Conservation (phyloP, 805 yeast species). For the Isabelozyma heimii region DNA sequence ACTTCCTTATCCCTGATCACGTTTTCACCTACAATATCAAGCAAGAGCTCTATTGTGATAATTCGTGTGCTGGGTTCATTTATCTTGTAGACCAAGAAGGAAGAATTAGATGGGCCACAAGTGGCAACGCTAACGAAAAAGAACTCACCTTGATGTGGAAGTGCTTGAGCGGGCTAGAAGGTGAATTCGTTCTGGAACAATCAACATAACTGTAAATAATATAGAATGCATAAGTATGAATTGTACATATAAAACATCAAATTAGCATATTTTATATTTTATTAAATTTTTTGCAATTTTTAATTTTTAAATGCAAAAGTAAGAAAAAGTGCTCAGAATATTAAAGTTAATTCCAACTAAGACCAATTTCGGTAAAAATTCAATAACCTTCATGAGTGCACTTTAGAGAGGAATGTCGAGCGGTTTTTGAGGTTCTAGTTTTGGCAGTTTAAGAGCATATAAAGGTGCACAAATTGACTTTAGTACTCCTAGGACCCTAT, state of each 20-base stretch:
- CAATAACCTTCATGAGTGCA: background rate
- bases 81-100: slow-evolving; percentile 73
- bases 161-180: slow-evolving; percentile 57
- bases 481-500: background rate
- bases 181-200: slow-evolving; percentile 29
- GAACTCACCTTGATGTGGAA: slow-evolving; percentile 68
- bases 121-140: slow-evolving; percentile 72
- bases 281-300: background rate
- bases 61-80: slow-evolving; percentile 79
- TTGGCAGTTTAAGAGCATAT: too few species aligned
- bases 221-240: background rate
- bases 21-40: slow-evolving; percentile 57
- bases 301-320: too few species aligned
- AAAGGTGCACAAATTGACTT: background rate
- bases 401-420: too few species aligned
- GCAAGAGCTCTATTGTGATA: slow-evolving; percentile 61
- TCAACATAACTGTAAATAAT: background rate
- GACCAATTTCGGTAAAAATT: background rate
- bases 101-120: slow-evolving; percentile 86
- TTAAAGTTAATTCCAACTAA: too few species aligned
- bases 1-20: slow-evolving; percentile 62
- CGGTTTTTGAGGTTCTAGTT: too few species aligned
- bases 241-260: background rate
- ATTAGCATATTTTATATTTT: background rate
- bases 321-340: too few species aligned